Evolutionary conservation across 164 flowering plant genomes (phyloP), one percentile per base, ranked within the genome.

Genomic region (Kingdonia uniflora): DNA sequence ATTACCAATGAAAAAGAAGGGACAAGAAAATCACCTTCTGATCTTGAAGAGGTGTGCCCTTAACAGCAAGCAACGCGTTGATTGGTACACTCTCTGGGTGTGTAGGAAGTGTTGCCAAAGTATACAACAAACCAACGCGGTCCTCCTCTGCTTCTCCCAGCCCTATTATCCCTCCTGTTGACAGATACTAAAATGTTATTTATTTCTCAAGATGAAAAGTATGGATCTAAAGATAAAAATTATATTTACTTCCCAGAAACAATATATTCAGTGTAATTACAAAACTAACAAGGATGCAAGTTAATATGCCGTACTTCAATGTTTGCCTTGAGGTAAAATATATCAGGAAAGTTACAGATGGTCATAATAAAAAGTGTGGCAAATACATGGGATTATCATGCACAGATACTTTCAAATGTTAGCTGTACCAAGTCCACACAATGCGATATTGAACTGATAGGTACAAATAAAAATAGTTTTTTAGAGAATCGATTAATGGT

Each of bases 41-140:
- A 63, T 94, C 85, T 73, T 94, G 78, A 46, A 94, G 92, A 67
- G 99, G 99, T 15, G 99, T 89, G 59, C 99, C 99, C 72, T 89
- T 80, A 22, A 94, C 95, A 38, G 99, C 81, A 61, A 94, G 25
- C 54, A 94, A 69, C 48, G 99, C 92, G 71, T 94, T 94, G 59
- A 94, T 94, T 38, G 99, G 99, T 59, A 94, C 99, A 73, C 99
- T 94, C 75, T 94, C 99, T 22, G 99, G 99, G 62, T 94, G 99
- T 11, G 81, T 51, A 16, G 99, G 99, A 19, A 89, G 90, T 14
- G 99, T 94, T 53, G 96, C 90, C 67, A 94, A 55, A 35, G 99
- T 89, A 61, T 94, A 97, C 70, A 94, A 63, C 61, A 94, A 62
- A 17, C 99, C 96, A 48, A 94, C 82, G 64, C 97, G 69, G 59